Evolutionary conservation across 768 basidiomycete species (phyloP), one percentile per base, ranked within the genome.

Genomic region (Leccinum boreale): DNA sequence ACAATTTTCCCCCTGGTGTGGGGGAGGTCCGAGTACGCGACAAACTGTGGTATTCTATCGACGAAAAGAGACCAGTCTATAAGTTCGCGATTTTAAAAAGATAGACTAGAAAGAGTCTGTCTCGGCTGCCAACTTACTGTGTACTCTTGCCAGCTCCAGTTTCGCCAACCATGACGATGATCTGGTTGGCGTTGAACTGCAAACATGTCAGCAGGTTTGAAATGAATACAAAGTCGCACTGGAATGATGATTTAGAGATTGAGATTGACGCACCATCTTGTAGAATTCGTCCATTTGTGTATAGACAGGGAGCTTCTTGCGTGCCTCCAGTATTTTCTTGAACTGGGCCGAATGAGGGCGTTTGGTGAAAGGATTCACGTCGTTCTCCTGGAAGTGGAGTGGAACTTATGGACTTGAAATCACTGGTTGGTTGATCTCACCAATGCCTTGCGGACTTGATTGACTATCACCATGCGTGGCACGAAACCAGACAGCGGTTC

Each of bases 81-180:
- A 65, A 67, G 72, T 55, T 59, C 57, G 50, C 60, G 28, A 65
- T 29, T 58, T 60, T 54, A 46, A 59, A 56, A 44, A 51, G 61
- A 56, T 65, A 60, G 58, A 69, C 49, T 58, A 60, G 63, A 54
- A 62, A 52, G 28, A 47, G 46, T 61, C 42, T 62, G 56, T 68
- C 56, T 61, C 47, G n/a, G 47, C 36, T 54, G 35, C 26, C 52
- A 65, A 77, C 90, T 71, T 70, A 92, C 89, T 98, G 94, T 23
- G 94, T 96, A 0, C 94, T 97, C 78, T 96, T 98, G 33, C 94
- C 95, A 26, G 92, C 90, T 10, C 94, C 95, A 0, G 95, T 97
- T 78, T 97, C 95, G 65, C 95, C 91, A 58, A 92, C 89, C 84
- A 94, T 88, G 59, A 94, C 84, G 42, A 90, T 87, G 61, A 97